These are phyloP conservation scores for Talinum fruticosum DNA, from an alignment of 148 eudicot genomes.

Conservation along the genomic window DNA sequence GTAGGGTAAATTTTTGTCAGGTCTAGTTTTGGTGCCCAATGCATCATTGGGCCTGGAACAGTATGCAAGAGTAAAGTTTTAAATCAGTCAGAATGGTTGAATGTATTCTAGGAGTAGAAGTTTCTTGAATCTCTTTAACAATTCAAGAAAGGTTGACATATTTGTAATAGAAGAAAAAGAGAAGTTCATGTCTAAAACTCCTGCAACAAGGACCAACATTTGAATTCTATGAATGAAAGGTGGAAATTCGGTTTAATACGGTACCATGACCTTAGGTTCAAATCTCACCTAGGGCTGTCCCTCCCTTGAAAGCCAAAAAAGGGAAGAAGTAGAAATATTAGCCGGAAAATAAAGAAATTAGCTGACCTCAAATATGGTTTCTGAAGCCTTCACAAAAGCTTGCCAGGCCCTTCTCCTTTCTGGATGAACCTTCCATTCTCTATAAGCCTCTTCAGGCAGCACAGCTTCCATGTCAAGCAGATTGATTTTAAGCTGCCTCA, in stretches of 20 bases:
- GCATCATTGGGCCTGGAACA: too few species aligned
- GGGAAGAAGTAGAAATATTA: too few species aligned
- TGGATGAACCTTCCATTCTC: constrained; percentile 37
- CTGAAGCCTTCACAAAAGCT: constrained; percentile 58
- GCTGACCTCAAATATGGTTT: constrained; percentile 57
- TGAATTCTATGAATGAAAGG: not conserved
- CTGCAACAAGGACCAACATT: too few species aligned
- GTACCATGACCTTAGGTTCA: not conserved
- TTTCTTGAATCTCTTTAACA: too few species aligned
- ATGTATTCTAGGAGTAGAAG: too few species aligned
- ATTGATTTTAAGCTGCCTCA: constrained; percentile 51
- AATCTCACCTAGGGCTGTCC: constrained; percentile 4
- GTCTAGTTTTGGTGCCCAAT: too few species aligned
- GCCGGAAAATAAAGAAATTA: not conserved
- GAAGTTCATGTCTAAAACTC: too few species aligned
- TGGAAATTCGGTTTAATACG: not conserved
- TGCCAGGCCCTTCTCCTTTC: constrained; percentile 61
- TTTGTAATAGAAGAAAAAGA: not conserved
- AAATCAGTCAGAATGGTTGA: not conserved
- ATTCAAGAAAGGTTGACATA: too few species aligned
- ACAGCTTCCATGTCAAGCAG: constrained; percentile 78
- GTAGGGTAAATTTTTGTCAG: too few species aligned
- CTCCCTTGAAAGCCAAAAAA: not conserved
- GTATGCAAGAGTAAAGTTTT: too few species aligned
- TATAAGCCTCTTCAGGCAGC: constrained; percentile 54